These are phyloP conservation scores for Rhynchosporium graminicola DNA, from an alignment of 2,329 filamentous ascomycete species.

Conservation along the genomic window DNA sequence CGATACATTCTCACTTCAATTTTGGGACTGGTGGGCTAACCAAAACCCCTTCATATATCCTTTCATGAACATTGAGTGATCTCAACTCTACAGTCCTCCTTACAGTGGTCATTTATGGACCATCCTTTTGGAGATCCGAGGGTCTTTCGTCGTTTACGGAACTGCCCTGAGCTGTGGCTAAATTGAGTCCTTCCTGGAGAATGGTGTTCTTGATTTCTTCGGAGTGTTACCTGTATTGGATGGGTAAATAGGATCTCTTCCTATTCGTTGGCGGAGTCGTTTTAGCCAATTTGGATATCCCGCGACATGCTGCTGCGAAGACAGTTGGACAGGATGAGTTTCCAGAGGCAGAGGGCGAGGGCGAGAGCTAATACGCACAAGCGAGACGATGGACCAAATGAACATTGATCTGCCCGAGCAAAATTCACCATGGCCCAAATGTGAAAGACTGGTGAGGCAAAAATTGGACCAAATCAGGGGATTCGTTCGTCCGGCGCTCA, in stretches of 20 bases:
- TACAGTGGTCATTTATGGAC: conserved; percentile 30
- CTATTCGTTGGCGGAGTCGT: conserved; percentile 18
- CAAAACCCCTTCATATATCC: conserved; percentile 12
- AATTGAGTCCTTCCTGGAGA: conserved; percentile 1
- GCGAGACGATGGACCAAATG: conserved; percentile 8
- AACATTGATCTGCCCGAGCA: not conserved
- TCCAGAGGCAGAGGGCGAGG: not conserved
- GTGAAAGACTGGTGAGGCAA: not conserved
- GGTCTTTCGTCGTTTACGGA: conserved; percentile 15
- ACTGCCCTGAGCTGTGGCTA: conserved; percentile 16
- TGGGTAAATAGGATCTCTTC: conserved; percentile 21
- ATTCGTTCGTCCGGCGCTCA: not conserved
- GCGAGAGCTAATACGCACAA: not conserved
- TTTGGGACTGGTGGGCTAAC: conserved; percentile 35
- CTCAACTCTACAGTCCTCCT: conserved; percentile 23
- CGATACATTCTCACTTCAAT: conserved; percentile 34
- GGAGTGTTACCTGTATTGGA: conserved; percentile 11
- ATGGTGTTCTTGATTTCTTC: conserved; percentile 3
- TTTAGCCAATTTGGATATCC: conserved; percentile 11
- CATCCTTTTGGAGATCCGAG: conserved; percentile 21
- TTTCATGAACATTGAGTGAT: conserved; percentile 6
- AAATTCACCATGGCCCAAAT: not conserved
- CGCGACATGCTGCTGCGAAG: conserved; percentile 1
- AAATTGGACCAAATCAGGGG: not conserved
- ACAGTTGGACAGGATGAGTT: not conserved